Base-by-base conservation (phyloP, 1,284 basidiomycete genomes). In the Ceratobasidium sp. region DNA sequence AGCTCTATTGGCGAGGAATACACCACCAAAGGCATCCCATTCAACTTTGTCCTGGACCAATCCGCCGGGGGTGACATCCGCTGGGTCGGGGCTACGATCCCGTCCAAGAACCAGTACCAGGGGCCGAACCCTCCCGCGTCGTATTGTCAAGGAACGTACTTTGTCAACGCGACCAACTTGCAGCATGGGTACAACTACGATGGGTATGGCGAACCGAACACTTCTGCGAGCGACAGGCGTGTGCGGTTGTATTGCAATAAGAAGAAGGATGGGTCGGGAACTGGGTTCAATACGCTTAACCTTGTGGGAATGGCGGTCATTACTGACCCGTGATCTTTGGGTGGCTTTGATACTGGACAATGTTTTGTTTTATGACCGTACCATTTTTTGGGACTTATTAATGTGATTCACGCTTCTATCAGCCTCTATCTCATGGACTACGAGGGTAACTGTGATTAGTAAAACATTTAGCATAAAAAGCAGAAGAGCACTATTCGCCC, bases 141-240 rank as follows among this genome's bases (percentile, higher is more conserved):
- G 3, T 9, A 26, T n/a, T 49, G 44, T n/a, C 26, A 3, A 5
- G 64, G 64, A 10, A 42, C 46, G 44, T 51, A 18, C 15, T 67
- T 49, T 67, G 64, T 67, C 20, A 67, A 67, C 64, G 20, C 64
- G 18, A 67, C 64, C 9, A 67, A 67, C 44, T 20, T 67, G 44
- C 44, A 49, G 46, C 26, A 67, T 23, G 64, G 64, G 26, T 51
- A 67, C 18, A 13, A 51, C 44, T 49, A 23, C 23, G 26, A 49
- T 49, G 42, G 44, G 3, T 20, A 49, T 13, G 64, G 64, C 18
- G n/a, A 67, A 20, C 64, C 64, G 9, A 51, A 49, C 18, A 67
- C 64, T 5, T 12, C 10, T 20, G 13, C 6, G 9, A 6, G 20
- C 2, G 64, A 67, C 4, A 28, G 18, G n/a, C 42, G 44, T 4